Evolutionary conservation across 768 basidiomycete species (phyloP).

Genomic region (Lepiota subincarnata): DNA sequence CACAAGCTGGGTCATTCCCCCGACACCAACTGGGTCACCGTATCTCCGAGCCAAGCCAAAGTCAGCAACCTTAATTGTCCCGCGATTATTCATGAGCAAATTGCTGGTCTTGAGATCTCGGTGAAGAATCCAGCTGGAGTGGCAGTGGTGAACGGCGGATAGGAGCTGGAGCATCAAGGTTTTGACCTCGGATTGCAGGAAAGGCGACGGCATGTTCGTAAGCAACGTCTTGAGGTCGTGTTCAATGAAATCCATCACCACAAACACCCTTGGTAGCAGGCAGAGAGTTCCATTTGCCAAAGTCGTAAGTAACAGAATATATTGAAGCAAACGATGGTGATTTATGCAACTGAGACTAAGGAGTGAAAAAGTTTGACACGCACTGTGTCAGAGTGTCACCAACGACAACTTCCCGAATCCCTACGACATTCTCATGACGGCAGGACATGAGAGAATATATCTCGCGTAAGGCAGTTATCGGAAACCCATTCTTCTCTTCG

Average conservation of each 20-base stretch:
- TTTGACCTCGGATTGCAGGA: conserved; percentile 97
- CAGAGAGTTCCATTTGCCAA: conserved; percentile 6
- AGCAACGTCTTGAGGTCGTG: conserved; percentile 97
- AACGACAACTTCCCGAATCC: conserved; percentile 96
- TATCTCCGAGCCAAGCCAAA: conserved; percentile 95
- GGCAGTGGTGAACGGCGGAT: conserved; percentile 91
- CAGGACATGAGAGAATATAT: conserved; percentile 95
- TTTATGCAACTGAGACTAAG: conserved; percentile 22
- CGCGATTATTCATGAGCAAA: conserved; percentile 97
- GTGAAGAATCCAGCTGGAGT: conserved; percentile 96
- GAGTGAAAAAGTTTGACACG: conserved; percentile 39
- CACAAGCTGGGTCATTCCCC: conserved; percentile 97
- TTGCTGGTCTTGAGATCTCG: conserved; percentile 98
- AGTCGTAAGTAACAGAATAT: conserved; percentile 9
- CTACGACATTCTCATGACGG: conserved; percentile 92
- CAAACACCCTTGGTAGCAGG: conserved; percentile 74
- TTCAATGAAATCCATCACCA: conserved; percentile 99
- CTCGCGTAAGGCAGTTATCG: conserved; percentile 94
- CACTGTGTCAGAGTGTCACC: conserved; percentile 99
- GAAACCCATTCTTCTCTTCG: conserved; percentile 98
- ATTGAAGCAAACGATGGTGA: conserved; percentile 18
- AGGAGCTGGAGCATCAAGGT: conserved; percentile 91
- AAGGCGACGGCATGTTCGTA: conserved; percentile 92
- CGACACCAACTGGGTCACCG: conserved; percentile 93
- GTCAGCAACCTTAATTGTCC: conserved; percentile 97